phyloP scores from a whole-genome alignment of 1,284 basidiomycete species.

The Ceratobasidium sp. region DNA sequence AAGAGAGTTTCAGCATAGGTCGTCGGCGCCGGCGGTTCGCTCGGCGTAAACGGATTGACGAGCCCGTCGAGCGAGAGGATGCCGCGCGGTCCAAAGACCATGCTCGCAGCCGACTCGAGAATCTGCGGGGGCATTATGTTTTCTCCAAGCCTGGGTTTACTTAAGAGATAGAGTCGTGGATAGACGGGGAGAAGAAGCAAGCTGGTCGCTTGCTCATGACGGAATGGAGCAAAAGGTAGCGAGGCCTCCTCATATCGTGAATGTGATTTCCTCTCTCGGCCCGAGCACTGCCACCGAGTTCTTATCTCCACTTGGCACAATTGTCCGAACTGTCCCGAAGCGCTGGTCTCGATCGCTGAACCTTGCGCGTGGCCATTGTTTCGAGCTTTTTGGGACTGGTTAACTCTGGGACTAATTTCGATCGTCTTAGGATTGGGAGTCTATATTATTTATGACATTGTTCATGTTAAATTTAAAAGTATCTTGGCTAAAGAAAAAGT shows the following conservation, averaged over 20 bases:
- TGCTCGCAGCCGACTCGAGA: neutral
- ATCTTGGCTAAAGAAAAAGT: too few species aligned
- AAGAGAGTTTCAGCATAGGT: slow-evolving; percentile 33
- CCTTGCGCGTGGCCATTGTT: too few species aligned
- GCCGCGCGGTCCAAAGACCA: slow-evolving; percentile 18
- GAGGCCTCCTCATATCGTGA: neutral
- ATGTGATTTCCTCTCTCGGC: slow-evolving; percentile 12
- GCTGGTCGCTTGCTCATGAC: neutral
- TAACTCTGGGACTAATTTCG: too few species aligned
- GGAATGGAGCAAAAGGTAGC: neutral
- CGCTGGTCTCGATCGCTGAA: too few species aligned
- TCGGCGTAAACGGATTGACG: slow-evolving; percentile 38
- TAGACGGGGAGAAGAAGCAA: neutral
- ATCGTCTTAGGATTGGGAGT: too few species aligned
- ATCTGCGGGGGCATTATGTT: neutral
- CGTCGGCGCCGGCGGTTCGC: slow-evolving; percentile 37
- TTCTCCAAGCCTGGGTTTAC: too few species aligned
- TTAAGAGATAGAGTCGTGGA: neutral
- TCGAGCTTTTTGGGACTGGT: too few species aligned
- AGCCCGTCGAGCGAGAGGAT: slow-evolving; percentile 40
- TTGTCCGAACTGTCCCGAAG: too few species aligned
- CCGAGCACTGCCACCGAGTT: slow-evolving; percentile 30
- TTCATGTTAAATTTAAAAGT: too few species aligned
- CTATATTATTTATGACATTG: too few species aligned
- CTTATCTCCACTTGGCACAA: neutral